These are phyloP conservation scores for Coccomyxa subellipsoidea DNA, from an alignment of 163 green algal genomes.

Conservation along the genomic window DNA sequence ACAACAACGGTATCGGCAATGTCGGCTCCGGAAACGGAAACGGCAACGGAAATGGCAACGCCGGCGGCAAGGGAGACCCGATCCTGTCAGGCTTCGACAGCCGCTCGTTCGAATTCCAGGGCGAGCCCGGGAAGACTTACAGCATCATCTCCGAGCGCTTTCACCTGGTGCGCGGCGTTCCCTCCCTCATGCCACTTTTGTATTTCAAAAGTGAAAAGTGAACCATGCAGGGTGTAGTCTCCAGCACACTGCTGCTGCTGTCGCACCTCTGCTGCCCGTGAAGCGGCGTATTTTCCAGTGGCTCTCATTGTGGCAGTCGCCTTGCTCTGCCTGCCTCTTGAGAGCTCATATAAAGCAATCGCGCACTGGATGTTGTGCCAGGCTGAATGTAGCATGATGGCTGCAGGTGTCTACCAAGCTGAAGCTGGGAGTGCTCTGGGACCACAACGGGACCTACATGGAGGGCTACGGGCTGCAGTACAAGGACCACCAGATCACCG, in stretches of 20 bases:
- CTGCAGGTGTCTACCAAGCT: background rate
- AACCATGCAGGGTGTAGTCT: no score
- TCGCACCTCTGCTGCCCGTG: background rate
- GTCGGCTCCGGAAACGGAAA: background rate
- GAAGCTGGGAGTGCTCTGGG: background rate
- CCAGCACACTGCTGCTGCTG: background rate
- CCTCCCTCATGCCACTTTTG: background rate
- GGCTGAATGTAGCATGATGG: background rate
- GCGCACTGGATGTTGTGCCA: background rate
- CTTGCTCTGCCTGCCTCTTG: no score
- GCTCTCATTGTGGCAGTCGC: no score
- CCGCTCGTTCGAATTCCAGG: conserved; percentile 1
- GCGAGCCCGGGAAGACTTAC: background rate
- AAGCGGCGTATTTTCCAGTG: no score
- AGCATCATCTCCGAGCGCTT: background rate
- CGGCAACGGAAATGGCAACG: background rate
- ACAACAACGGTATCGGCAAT: background rate
- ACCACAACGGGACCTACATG: conserved; percentile 10
- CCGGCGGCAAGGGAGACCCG: background rate
- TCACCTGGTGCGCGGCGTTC: background rate
- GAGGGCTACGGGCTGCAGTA: conserved; percentile 1
- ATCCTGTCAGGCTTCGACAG: conserved; percentile 6
- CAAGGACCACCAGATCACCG: background rate
- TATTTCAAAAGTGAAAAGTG: background rate
- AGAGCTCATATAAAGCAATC: no score